Evolutionary conservation across 176 grass and related monocot genomes (phyloP), one percentile per base, ranked within the genome.

Genomic region (Puya raimondii): DNA sequence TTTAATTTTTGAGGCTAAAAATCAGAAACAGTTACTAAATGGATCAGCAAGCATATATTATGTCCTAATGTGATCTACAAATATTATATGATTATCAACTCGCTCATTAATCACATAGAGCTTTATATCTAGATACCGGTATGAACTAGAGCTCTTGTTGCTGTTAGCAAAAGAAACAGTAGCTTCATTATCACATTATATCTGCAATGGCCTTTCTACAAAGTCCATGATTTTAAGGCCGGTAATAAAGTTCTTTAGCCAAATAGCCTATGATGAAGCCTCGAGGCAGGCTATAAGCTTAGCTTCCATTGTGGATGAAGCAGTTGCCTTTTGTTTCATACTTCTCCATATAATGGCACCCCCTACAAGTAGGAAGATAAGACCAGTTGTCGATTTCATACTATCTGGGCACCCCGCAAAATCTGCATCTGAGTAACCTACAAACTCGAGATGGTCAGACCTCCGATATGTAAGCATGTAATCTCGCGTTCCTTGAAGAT

Each of bases 111-210:
- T 26, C 25, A 26, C 4, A 17, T n/a, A 26, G 2, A 67, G 33
- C 21, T 25, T 67, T 25, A 67, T 9, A 9, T 70, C 67, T 3
- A 70, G 13, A n/a, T 48, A 12, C n/a, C n/a, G 9, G 7, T 9
- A 4, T 17, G n/a, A 47, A 12, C 23, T 12, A 11, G 67, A 33
- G 27, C 33, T 70, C 11, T 27, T 26, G 25, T 42, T 58, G 5
- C n/a, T 47, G 8, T 59, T 26, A 26, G 25, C 25, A 26, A 26
- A 6, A 54, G 16, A 11, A 54, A 14, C 25, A 2, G 1, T 29
- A 65, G 17, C 47, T 21, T 20, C 12, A 75, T 75, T 75, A 22
- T 66, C 72, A 75, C 47, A 75, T 51, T 18, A 75, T 65, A 75
- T 63, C 59, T 65, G 53, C 10, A 68, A 52, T 77, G 74, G 49